Percentiles rank a stretch among this genome's conserved stretches.
phyloP scores from a whole-genome alignment of 2,329 filamentous ascomycete genomes.

The Endocalyx cinctus region DNA sequence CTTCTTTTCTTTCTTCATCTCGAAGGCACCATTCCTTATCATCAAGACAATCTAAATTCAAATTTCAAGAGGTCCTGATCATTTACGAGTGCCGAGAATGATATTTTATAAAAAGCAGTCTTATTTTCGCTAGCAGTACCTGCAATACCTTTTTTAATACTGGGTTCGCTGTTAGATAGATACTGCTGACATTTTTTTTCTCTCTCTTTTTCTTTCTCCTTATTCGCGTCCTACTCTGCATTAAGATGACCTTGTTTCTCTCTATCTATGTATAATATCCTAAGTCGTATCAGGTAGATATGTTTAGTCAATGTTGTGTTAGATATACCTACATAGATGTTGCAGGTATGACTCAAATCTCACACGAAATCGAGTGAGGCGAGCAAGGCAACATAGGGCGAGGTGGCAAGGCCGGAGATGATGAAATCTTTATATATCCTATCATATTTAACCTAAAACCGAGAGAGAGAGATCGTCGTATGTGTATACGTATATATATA shows the following conservation, averaged over 20 bases:
- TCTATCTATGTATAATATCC: background rate
- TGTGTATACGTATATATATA: too few relatives aligned
- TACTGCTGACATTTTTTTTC: slow-evolving; percentile 71
- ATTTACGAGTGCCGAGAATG: slow-evolving; percentile 85
- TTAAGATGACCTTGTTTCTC: background rate
- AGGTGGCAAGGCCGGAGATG: too few relatives aligned
- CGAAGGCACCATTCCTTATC: slow-evolving; percentile 86
- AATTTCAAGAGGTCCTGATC: slow-evolving; percentile 78
- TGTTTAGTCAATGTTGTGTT: too few relatives aligned
- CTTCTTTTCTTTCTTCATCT: slow-evolving; percentile 27
- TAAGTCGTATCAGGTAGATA: too few relatives aligned
- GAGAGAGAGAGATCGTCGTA: too few relatives aligned
- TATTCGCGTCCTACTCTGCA: background rate
- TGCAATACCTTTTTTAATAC: slow-evolving; percentile 54
- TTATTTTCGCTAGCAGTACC: slow-evolving; percentile 97
- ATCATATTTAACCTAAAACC: too few relatives aligned
- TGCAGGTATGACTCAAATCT: too few relatives aligned
- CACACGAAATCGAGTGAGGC: too few relatives aligned
- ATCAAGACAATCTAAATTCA: slow-evolving; percentile 60
- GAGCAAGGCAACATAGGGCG: too few relatives aligned
- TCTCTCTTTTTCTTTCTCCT: background rate
- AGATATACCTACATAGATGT: too few relatives aligned
- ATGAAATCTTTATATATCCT: too few relatives aligned
- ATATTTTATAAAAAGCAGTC: slow-evolving; percentile 57
- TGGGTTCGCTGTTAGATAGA: slow-evolving; percentile 94